Conservation (phyloP, 2,329 filamentous ascomycete genomes). For the Penicillium sp. region DNA sequence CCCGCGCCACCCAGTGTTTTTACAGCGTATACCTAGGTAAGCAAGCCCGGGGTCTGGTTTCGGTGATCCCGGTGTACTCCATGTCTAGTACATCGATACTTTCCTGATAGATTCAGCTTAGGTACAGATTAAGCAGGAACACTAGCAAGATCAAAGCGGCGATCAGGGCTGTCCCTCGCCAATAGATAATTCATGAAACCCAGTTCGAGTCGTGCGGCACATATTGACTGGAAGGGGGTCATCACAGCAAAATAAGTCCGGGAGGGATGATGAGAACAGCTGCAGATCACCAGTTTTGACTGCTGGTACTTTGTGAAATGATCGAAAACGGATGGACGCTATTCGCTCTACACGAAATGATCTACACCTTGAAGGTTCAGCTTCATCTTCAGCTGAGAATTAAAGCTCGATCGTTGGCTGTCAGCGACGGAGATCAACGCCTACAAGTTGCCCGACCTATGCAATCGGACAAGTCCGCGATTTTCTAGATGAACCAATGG, state of each 20-base stretch:
- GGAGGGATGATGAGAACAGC: constrained; percentile 1
- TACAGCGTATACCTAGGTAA: not conserved
- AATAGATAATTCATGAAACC: too few species aligned
- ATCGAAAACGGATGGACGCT: not conserved
- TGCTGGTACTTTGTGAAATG: not conserved
- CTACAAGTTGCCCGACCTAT: not conserved
- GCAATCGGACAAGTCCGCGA: not conserved
- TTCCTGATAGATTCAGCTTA: not conserved
- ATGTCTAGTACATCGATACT: not conserved
- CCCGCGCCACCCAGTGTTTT: not conserved
- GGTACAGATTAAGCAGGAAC: not conserved
- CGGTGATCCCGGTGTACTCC: not conserved
- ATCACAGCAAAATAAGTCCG: not conserved
- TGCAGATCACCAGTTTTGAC: constrained; percentile 1
- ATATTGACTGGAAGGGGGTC: not conserved
- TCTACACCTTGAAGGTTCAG: not conserved
- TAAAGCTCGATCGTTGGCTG: not conserved
- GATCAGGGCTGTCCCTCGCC: not conserved
- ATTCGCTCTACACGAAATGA: not conserved
- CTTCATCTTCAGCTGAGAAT: not conserved
- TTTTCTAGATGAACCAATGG: not conserved
- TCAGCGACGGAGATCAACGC: not conserved
- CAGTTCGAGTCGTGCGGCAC: not conserved
- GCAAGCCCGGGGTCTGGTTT: not conserved
- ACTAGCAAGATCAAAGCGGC: not conserved